Evolutionary conservation across 1,139 yeast genomes (phyloP), one percentile per base, ranked within the genome.

Genomic region (Protomyces lactucae-debilis): DNA sequence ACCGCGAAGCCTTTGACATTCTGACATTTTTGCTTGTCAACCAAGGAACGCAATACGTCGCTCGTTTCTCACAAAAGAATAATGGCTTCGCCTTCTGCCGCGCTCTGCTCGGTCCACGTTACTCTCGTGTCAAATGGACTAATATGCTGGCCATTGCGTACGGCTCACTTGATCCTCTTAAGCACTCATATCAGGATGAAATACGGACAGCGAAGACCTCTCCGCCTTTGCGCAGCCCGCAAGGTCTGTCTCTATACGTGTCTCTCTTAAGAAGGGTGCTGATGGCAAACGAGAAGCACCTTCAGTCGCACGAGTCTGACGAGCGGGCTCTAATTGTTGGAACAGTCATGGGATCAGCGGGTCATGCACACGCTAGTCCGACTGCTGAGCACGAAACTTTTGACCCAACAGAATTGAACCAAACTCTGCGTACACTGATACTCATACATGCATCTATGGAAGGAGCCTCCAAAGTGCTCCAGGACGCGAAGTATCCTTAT

Each of bases 31-130:
- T 85, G 6, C 74, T 87, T 23, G 74, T 77, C 37, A 73, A 79
- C 1, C 74, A 82, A 10, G 85, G 86, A 0, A 72, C 80, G 0
- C 79, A 78, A 53, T 78, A 80, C 0, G 81, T 81, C 59, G 78
- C 75, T 40, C 74, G 79, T 36, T 86, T 87, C 70, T 77, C 83
- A 52, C 54, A 78, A 21, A 78, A 77, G 23, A 67, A 69, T 21
- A 82, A 83, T 64, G 93, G 93, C 0, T 73, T 84, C 21, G 80
- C 79, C 35, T 77, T 86, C 28, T 59, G 63, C 23, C 43, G 76
- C 48, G 71, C 84, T 45, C 74, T 76, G 60, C 72, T 75, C 55
- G 79, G 82, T 79, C 83, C 86, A 84, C 69, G 72, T 35, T 78
- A 79, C 66, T 80, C 71, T 6, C 73, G 71, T 18, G 60, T 77